A percentile compares a stretch with the other conserved stretches of the same genome.
Conservation (phyloP, 2,329 filamentous ascomycete genomes). For the Calonectria montana region DNA sequence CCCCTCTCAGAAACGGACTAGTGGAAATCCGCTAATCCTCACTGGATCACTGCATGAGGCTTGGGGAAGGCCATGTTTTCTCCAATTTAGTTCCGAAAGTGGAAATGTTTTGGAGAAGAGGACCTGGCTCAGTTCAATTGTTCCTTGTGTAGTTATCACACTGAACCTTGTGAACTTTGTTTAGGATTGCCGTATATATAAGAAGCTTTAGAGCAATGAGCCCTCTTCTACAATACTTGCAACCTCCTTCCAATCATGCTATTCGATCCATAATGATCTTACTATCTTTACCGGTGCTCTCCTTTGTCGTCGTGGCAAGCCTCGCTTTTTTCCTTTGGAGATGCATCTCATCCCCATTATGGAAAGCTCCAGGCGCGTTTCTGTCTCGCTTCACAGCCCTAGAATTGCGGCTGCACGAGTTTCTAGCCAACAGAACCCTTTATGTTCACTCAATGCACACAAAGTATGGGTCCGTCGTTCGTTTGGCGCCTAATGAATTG, state of each 20-base stretch:
- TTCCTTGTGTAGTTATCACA: neutral
- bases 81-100: neutral
- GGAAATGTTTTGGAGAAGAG: neutral
- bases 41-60: neutral
- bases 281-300: neutral
- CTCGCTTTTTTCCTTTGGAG: conserved; percentile 26
- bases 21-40: neutral
- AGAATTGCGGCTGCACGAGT: conserved; percentile 65
- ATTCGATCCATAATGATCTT: neutral
- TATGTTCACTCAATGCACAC: conserved; percentile 67
- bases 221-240: neutral
- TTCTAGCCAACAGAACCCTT: conserved; percentile 59
- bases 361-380: conserved; percentile 58
- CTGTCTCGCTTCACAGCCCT: conserved; percentile 60
- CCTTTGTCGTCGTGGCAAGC: neutral
- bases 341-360: conserved; percentile 45
- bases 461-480: conserved; percentile 65
- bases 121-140: neutral
- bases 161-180: neutral
- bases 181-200: too few species aligned
- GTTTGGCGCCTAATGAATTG: conserved; percentile 67
- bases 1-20: neutral
- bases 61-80: neutral
- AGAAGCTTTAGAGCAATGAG: neutral
- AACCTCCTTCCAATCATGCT: neutral